These are phyloP conservation scores for Asterophora parasitica DNA, from an alignment of 768 basidiomycete genomes.

Conservation along the genomic window DNA sequence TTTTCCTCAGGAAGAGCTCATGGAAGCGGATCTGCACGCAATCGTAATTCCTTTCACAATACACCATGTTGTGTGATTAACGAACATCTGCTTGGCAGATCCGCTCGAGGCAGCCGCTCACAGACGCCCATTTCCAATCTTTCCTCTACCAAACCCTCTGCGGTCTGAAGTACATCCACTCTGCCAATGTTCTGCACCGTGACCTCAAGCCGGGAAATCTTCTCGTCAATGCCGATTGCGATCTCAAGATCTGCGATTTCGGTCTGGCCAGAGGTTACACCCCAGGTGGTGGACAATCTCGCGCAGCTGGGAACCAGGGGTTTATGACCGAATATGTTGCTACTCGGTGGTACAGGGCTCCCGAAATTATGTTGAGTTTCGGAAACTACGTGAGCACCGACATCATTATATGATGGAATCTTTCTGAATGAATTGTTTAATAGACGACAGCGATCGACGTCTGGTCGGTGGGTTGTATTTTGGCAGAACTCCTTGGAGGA, in stretches of 20 bases:
- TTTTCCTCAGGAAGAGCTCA: constrained; percentile 84
- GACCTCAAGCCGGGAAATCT: constrained; percentile 95
- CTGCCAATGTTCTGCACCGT: constrained; percentile 94
- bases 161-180: constrained; percentile 97
- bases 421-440: constrained; percentile 14
- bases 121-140: constrained; percentile 89
- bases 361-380: constrained; percentile 98
- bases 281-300: constrained; percentile 71
- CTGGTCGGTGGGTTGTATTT: constrained; percentile 94
- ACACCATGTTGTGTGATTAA: constrained; percentile 1
- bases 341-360: constrained; percentile 98
- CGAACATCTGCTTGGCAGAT: constrained; percentile 39
- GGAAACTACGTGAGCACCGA: constrained; percentile 75
- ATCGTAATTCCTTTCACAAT: constrained; percentile 54
- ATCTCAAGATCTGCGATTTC: constrained; percentile 98
- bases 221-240: constrained; percentile 97
- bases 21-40: constrained; percentile 99
- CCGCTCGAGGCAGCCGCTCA: constrained; percentile 82
- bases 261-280: constrained; percentile 94
- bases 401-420: background rate
- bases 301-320: constrained; percentile 75
- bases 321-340: constrained; percentile 99
- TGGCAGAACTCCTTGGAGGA: constrained; percentile 88
- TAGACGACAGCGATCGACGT: constrained; percentile 91
- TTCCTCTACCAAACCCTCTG: constrained; percentile 99